Conservation (phyloP, 2,329 filamentous ascomycete genomes). For the Pseudogymnoascus sp. region DNA sequence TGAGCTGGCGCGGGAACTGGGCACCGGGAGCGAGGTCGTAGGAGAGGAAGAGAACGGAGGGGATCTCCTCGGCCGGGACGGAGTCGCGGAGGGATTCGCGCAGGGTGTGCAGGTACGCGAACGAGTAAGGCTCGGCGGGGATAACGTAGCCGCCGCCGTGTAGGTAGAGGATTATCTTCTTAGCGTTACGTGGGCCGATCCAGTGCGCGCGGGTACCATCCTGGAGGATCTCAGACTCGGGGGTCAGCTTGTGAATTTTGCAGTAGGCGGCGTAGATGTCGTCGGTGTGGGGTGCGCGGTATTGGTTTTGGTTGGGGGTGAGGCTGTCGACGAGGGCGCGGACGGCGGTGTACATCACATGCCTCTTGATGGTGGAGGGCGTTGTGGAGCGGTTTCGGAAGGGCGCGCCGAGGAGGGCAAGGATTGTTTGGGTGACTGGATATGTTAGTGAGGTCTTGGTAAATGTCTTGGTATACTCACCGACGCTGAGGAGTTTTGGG, state of each 20-base stretch:
- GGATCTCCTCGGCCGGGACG: not conserved
- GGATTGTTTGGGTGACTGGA: not conserved
- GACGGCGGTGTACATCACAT: slow-evolving; percentile 12
- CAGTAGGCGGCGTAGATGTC: slow-evolving; percentile 20
- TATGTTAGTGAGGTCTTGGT: not conserved
- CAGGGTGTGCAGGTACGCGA: slow-evolving; percentile 36
- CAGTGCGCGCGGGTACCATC: slow-evolving; percentile 39
- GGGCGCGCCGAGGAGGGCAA: not conserved
- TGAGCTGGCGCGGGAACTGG: slow-evolving; percentile 40
- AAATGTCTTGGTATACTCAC: slow-evolving; percentile 12
- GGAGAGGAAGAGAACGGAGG: slow-evolving; percentile 43
- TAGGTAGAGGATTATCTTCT: slow-evolving; percentile 38
- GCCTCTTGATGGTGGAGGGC: not conserved
- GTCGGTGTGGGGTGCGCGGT: slow-evolving; percentile 18
- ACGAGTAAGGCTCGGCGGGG: slow-evolving; percentile 38
- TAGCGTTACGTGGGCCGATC: slow-evolving; percentile 33
- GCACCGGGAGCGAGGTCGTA: slow-evolving; percentile 44
- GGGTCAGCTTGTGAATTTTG: slow-evolving; percentile 18
- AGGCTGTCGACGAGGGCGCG: slow-evolving; percentile 16
- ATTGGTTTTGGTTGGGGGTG: slow-evolving; percentile 14
- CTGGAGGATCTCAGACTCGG: slow-evolving; percentile 21
- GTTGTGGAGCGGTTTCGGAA: not conserved
- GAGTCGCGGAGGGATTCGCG: not conserved
- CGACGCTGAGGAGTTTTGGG: slow-evolving; percentile 13
- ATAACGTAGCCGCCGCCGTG: slow-evolving; percentile 50